Conservation (phyloP, 768 basidiomycete genomes). For the Pulveroboletus sp. region DNA sequence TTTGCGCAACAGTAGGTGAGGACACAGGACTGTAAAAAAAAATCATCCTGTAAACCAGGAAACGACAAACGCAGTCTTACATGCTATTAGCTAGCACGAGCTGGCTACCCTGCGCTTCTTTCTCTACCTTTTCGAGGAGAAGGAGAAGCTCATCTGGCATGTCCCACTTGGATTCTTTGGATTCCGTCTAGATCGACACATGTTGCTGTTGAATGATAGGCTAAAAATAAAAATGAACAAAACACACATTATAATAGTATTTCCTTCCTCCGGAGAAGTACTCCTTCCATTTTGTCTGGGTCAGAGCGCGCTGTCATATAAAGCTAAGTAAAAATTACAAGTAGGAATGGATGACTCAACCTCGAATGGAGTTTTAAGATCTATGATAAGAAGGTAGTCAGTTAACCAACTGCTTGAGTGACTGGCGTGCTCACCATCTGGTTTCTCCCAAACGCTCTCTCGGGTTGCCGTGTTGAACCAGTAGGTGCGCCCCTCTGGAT, state of each 20-base stretch:
- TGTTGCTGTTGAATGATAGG: slow-evolving; percentile 1
- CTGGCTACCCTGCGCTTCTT: slow-evolving; percentile 50
- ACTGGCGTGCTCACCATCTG: slow-evolving; percentile 65
- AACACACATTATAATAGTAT: slow-evolving; percentile 82
- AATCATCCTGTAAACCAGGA: slow-evolving; percentile 3
- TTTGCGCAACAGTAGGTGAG: slow-evolving; percentile 43
- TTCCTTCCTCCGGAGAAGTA: slow-evolving; percentile 91
- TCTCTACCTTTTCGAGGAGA: slow-evolving; percentile 83
- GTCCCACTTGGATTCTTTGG: slow-evolving; percentile 97
- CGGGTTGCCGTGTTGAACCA: slow-evolving; percentile 91
- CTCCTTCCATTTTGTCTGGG: slow-evolving; percentile 92
- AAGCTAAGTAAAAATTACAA: slow-evolving; percentile 3
- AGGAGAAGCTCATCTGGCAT: slow-evolving; percentile 90
- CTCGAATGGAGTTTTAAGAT: slow-evolving; percentile 91
- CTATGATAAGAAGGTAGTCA: slow-evolving; percentile 36
- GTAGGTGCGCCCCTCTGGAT: slow-evolving; percentile 95
- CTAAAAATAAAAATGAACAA: neutral
- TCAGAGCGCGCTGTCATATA: slow-evolving; percentile 68
- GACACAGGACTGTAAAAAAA: slow-evolving; percentile 25
- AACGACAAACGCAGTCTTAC: slow-evolving; percentile 12
- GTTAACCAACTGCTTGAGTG: neutral
- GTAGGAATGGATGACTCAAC: slow-evolving; percentile 34
- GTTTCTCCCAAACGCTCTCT: slow-evolving; percentile 98
- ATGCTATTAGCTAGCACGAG: slow-evolving; percentile 34
- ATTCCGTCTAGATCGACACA: slow-evolving; percentile 54